Evolutionary conservation across 2,329 filamentous ascomycete species (phyloP).

Genomic region (Ceratocystis variospora): DNA sequence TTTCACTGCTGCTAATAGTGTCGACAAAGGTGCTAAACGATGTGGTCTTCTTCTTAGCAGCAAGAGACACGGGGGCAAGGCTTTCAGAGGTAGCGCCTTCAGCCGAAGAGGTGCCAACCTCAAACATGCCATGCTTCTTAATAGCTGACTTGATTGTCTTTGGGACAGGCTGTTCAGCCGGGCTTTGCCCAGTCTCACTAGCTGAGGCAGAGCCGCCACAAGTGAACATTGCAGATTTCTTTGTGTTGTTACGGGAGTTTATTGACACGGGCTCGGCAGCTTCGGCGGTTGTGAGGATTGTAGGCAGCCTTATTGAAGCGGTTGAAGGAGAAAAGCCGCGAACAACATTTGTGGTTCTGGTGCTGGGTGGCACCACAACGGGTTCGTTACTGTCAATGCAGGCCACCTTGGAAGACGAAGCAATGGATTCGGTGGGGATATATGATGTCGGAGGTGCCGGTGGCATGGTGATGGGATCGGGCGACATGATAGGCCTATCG

Average conservation of each 20-base stretch:
- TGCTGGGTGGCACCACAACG: not conserved
- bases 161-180: conserved; percentile 26
- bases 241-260: conserved; percentile 53
- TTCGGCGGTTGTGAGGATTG: not conserved
- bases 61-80: conserved; percentile 27
- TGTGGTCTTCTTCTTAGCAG: conserved; percentile 55
- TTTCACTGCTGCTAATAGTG: conserved; percentile 49
- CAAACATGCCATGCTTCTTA: conserved; percentile 33
- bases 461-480: conserved; percentile 23
- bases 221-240: conserved; percentile 51
- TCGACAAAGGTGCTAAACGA: conserved; percentile 69
- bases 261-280: conserved; percentile 27
- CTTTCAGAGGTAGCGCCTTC: conserved; percentile 54
- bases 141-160: conserved; percentile 26
- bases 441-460: conserved; percentile 20
- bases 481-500: conserved; percentile 24
- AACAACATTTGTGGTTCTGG: conserved; percentile 30
- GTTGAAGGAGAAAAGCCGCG: conserved; percentile 68
- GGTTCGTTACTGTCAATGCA: conserved; percentile 28
- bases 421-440: conserved; percentile 18
- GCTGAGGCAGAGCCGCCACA: conserved; percentile 76
- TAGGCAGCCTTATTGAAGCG: conserved; percentile 12
- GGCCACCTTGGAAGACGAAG: not conserved
- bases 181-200: conserved; percentile 37
- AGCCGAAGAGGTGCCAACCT: conserved; percentile 50